Base-by-base conservation (phyloP, 495 filamentous ascomycete species). In the Aspergillus olivimuriae region DNA sequence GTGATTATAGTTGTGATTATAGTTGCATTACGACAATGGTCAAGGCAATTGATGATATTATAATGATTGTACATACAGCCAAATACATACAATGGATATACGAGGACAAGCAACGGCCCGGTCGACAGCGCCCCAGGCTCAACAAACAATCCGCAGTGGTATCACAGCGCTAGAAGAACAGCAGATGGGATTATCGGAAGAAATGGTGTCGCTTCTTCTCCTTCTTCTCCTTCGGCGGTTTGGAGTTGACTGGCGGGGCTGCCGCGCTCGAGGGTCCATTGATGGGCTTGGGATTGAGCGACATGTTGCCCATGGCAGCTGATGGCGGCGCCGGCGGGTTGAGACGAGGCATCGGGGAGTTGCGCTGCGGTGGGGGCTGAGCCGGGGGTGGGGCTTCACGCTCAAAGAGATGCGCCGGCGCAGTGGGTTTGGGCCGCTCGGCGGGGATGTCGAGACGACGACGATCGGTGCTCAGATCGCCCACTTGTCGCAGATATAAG, bases 371-470 rank as follows among this genome's bases (percentile, higher is more conserved):
- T 10, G 55, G 56, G 14, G 64, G 66, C 20, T 60, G 53, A 24
- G 69, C 65, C 14, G 69, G 52, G 4, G 78, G 61, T 9, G 74
- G 75, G 1, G 77, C 68, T 8, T 89, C 82, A n/a, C 75, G 72
- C 59, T 95, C 89, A 53, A 92, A 92, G 1, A 98, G 68, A 67
- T 94, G 86, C 21, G 80, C 84, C 2, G 92, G 92, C 1, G 91
- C 84, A 35, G 79, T 82, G 5, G 82, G 86, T 58, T 81, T 80
- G 4, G 87, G 89, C 43, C 78, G 69, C 52, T 97, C 91, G 22
- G 81, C 74, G 2, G 92, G 92, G 30, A 97, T 77, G 53, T 87
- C 77, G 10, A 98, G 71, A 11, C 76, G 71, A 30, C 86, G 71
- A 58, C 81, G 82, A 52, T 88, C 86, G 15, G 75, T 69, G 43